Evolutionary conservation across 257 asterid species (phyloP), one percentile per base, ranked within the genome.

Genomic region (Fraxinus anomala): DNA sequence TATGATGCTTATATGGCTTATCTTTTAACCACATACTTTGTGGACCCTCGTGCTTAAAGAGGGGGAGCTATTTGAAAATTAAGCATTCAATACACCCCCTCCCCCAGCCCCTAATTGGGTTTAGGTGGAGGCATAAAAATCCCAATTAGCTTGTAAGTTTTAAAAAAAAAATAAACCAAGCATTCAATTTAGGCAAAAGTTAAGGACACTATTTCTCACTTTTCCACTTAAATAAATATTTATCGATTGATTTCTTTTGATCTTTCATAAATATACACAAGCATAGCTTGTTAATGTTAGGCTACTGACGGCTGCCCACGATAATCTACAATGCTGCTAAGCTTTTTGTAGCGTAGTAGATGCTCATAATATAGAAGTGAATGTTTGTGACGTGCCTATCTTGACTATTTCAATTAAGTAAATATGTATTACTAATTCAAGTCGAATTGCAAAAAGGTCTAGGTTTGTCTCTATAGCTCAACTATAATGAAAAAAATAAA

Each of bases 271-370:
- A 31, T 37, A 31, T 37, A 49, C 73, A 77, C 42, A 31, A 36
- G n/a, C 39, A 71, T 26, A 26, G 73, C 16, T 59, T 19, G 30
- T 34, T 21, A 61, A 71, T n/a, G 4, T 66, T 42, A 1, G 63
- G 73, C 68, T 40, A 63, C 30, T 14, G 39, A 39, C 31, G 44
- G 19, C 51, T 28, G 10, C 36, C 76, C 68, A 21, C 40, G 40
- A 70, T 54, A 67, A 51, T 47, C 28, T 74, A 68, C 36, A 68
- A 71, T 42, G 21, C 21, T n/a, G 59, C 65, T 12, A 34, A 49
- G 19, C 75, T 12, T 63, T 67, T 36, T 61, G 73, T 34, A 65
- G 65, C 28, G 23, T 12, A 47, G 24, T 44, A 47, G 73, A 77
- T 47, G 51, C 72, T 75, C 17, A 67, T 12, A 51, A 24, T 31